Conservation (phyloP, 371 early-diverging fungal species). For the Amoeboaphelidium protococcarum region DNA sequence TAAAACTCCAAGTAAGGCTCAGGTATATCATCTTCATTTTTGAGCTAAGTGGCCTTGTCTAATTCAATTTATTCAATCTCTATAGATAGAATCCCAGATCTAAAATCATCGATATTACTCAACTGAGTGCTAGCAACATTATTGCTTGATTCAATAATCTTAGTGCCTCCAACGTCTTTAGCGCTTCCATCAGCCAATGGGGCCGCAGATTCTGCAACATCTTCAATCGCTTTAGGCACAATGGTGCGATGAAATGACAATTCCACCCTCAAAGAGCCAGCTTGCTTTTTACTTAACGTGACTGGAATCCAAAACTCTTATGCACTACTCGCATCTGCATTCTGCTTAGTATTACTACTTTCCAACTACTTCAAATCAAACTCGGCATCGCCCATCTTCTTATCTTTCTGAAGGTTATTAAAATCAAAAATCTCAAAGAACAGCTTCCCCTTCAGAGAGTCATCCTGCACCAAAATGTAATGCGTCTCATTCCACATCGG, state of each 20-base stretch:
- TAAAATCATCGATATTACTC: too few relatives aligned
- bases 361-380: not conserved
- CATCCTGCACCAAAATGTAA: constrained; percentile 26
- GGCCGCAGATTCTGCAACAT: not conserved
- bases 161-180: too few relatives aligned
- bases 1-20: not conserved
- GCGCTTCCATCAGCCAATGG: not conserved
- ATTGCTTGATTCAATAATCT: too few relatives aligned
- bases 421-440: constrained; percentile 41
- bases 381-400: constrained; percentile 22
- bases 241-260: not conserved
- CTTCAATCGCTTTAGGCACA: not conserved
- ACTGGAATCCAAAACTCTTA: not conserved
- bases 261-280: not conserved
- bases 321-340: not conserved
- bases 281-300: not conserved
- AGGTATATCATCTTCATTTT: not conserved
- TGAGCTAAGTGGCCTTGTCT: not conserved
- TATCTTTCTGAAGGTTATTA: constrained; percentile 29
- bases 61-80: not conserved
- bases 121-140: too few relatives aligned
- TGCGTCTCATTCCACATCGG: constrained; percentile 67
- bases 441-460: constrained; percentile 28
- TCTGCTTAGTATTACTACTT: too few relatives aligned
- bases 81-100: not conserved